Evolutionary conservation across 75 land plant species (phyloP), one percentile per base, ranked within the genome.

Genomic region (Sequoiadendron giganteum): DNA sequence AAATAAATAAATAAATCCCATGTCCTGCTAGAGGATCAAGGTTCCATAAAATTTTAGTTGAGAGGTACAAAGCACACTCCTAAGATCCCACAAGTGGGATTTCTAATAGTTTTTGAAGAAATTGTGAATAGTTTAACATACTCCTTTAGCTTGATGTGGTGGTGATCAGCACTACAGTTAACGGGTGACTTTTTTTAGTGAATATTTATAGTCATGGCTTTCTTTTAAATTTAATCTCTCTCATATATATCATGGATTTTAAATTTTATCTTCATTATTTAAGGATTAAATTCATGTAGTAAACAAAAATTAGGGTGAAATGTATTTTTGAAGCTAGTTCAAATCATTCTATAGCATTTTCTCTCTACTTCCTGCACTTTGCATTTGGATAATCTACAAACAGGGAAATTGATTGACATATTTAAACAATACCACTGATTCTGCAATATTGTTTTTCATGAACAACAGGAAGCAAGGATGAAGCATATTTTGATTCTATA

Each of bases 401-500:
- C 77, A 32, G 36, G 38, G 38, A 45, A 81, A 25, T 45, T 45
- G 49, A 45, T 28, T 81, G 32, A 81, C 84, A 9, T 25, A 45
- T 45, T 81, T 81, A 45, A 81, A 25, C 30, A 45, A 45, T 43
- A 81, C 48, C 11, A 81, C 84, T 81, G 84, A 81, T 45, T 81
- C 84, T 81, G 84, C 30, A 45, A 45, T 40, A 81, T 11, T 81
- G 77, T 15, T 45, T 80, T 45, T 81, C 52, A 45, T 81, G 45
- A 42, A 45, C 73, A 52, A 70, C 89, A 93, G 93, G 92, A n/a
- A 90, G 93, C 80, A 91, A 86, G 86, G 92, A 93, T 25, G 94
- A 93, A 34, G 43, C 88, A 16, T 93, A 89, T 84, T 92, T 90
- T 39, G 94, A 93, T 84, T 87, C 93, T 18, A 85, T 84, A 73